Evolutionary conservation across 768 basidiomycete species (phyloP).

Genomic region (Pisolithus sp.): DNA sequence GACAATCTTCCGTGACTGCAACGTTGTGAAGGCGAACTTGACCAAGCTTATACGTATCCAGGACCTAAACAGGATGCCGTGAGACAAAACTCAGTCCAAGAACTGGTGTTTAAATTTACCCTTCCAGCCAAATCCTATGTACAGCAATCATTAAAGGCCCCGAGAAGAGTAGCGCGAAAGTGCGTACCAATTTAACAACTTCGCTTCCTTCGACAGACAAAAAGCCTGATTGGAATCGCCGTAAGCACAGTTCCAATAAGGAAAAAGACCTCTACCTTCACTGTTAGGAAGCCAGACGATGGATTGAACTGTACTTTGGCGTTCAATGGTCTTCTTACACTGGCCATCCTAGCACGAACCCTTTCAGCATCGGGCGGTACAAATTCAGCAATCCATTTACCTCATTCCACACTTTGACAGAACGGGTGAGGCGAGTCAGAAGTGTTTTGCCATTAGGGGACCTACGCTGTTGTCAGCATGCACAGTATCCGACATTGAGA

Average conservation of each 20-base stretch:
- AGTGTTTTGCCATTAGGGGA: slow-evolving; percentile 41
- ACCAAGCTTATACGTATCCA: slow-evolving; percentile 38
- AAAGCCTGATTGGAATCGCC: slow-evolving; percentile 33
- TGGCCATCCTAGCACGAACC: slow-evolving; percentile 38
- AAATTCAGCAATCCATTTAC: slow-evolving; percentile 18
- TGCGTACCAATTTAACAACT: slow-evolving; percentile 39
- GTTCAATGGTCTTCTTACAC: slow-evolving; percentile 44
- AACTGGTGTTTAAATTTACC: slow-evolving; percentile 11
- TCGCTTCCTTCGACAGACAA: slow-evolving; percentile 45
- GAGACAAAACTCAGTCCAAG: neutral
- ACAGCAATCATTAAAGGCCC: slow-evolving; percentile 10
- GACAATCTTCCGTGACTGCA: slow-evolving; percentile 41
- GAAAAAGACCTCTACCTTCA: slow-evolving; percentile 29
- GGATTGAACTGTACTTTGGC: slow-evolving; percentile 41
- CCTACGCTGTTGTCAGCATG: slow-evolving; percentile 23
- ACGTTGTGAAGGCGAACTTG: slow-evolving; percentile 44
- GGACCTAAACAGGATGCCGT: slow-evolving; percentile 18
- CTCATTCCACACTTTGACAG: slow-evolving; percentile 49
- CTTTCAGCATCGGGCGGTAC: slow-evolving; percentile 4
- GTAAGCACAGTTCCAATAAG: slow-evolving; percentile 8
- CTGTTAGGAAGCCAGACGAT: slow-evolving; percentile 47
- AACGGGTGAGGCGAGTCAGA: slow-evolving; percentile 43
- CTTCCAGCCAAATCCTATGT: slow-evolving; percentile 40
- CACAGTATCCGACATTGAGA: neutral
- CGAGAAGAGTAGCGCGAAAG: slow-evolving; percentile 2